A percentile compares a stretch with the other conserved stretches of the same genome.
Conservation (phyloP, 192 early-diverging fungal species). For the Coemansia sp. region DNA sequence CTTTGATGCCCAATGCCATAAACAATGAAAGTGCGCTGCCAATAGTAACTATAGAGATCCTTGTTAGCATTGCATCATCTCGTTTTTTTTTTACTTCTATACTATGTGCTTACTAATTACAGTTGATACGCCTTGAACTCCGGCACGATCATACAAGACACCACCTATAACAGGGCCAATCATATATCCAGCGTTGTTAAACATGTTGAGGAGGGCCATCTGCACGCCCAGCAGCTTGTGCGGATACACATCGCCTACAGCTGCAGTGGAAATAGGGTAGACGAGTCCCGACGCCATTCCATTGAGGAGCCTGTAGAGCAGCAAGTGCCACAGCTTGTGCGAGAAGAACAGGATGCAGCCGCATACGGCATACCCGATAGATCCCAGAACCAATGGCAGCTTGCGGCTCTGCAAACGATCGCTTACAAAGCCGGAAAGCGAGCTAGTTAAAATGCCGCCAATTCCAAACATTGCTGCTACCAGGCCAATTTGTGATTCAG, state of each 20-base stretch:
- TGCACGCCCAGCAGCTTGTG: conserved; percentile 37
- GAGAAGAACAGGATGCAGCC: conserved; percentile 35
- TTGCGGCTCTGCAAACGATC: conserved; percentile 38
- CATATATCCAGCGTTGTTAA: conserved; percentile 36
- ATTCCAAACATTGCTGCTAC: conserved; percentile 40
- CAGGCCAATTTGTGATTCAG: conserved; percentile 32
- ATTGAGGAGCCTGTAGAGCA: conserved; percentile 40
- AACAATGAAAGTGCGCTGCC: conserved; percentile 17
- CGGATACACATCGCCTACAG: conserved; percentile 42
- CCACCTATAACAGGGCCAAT: conserved; percentile 38
- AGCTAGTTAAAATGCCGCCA: conserved; percentile 36
- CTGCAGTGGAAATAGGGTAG: conserved; percentile 30
- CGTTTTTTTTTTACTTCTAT: too few relatives aligned
- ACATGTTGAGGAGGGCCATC: conserved; percentile 34
- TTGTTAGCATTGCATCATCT: too few relatives aligned
- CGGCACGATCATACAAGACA: conserved; percentile 25
- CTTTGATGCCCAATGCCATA: conserved; percentile 27
- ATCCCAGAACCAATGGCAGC: conserved; percentile 27
- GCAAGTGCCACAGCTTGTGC: conserved; percentile 34
- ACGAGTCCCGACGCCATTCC: conserved; percentile 43
- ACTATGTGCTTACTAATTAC: conserved; percentile 29
- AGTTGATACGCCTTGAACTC: conserved; percentile 34
- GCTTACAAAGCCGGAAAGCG: conserved; percentile 33
- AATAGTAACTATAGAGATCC: conserved; percentile 13
- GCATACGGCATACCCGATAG: conserved; percentile 20